Conservation (phyloP, 2,329 filamentous ascomycete species). For the Plenodomus biglobosus region DNA sequence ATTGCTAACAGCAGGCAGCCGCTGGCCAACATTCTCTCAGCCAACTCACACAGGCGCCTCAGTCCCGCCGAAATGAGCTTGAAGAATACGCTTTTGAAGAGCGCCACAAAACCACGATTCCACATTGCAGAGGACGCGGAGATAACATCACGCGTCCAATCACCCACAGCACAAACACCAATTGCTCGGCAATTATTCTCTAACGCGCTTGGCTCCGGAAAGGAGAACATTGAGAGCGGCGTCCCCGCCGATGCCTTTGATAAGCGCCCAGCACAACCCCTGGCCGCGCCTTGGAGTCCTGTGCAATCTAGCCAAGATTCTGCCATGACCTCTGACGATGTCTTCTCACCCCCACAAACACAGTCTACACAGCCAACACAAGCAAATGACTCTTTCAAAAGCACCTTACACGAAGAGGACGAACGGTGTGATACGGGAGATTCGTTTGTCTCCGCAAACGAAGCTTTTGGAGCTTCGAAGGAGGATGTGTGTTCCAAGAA, state of each 20-base stretch:
- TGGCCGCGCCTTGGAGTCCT: slow-evolving; percentile 37
- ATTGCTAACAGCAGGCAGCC: slow-evolving; percentile 43
- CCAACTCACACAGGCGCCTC: slow-evolving; percentile 48
- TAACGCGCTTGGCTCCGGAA: slow-evolving; percentile 29
- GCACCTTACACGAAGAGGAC: slow-evolving; percentile 25
- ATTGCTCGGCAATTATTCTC: slow-evolving; percentile 33
- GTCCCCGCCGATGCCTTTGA: slow-evolving; percentile 32
- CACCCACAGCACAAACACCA: slow-evolving; percentile 31
- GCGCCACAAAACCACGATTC: slow-evolving; percentile 62
- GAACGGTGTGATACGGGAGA: slow-evolving; percentile 43
- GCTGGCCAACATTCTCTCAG: slow-evolving; percentile 52
- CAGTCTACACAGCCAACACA: slow-evolving; percentile 41
- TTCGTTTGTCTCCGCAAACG: slow-evolving; percentile 54
- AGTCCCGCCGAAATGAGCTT: slow-evolving; percentile 58
- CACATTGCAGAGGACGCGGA: slow-evolving; percentile 60
- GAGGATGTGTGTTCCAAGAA: slow-evolving; percentile 26
- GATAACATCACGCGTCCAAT: slow-evolving; percentile 28
- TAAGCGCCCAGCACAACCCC: slow-evolving; percentile 44
- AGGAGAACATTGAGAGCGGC: slow-evolving; percentile 28
- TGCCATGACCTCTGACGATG: slow-evolving; percentile 25
- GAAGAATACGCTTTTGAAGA: slow-evolving; percentile 53
- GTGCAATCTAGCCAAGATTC: slow-evolving; percentile 36
- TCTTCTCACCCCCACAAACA: slow-evolving; percentile 37
- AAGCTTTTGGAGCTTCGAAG: slow-evolving; percentile 40
- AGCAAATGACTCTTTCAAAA: slow-evolving; percentile 30